phyloP scores from a whole-genome alignment of 164 flowering plant species.

The Euptelea pleiosperma region DNA sequence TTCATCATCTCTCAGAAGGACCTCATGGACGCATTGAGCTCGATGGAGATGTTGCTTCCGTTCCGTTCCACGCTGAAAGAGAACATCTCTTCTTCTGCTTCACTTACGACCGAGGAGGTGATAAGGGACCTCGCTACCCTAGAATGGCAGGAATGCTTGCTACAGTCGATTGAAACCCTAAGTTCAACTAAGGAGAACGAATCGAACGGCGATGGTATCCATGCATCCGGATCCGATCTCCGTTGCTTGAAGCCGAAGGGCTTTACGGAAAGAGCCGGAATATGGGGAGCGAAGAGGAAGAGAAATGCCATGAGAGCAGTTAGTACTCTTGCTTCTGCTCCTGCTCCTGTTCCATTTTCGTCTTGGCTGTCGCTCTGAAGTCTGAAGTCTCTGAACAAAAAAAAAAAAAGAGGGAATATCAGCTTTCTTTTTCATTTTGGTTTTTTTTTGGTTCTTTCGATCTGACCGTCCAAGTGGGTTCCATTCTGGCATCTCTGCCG shows the following conservation, averaged over 20 bases:
- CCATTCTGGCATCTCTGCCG: no score
- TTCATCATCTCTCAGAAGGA: conserved; percentile 7
- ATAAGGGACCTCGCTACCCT: conserved; percentile 13
- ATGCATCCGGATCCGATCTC: background rate
- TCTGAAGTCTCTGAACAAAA: no score
- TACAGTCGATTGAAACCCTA: conserved; percentile 16
- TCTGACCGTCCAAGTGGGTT: no score
- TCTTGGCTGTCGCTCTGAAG: no score
- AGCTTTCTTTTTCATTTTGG: no score
- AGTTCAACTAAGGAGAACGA: background rate
- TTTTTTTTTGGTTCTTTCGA: no score
- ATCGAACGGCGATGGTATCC: background rate
- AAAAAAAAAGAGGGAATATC: no score
- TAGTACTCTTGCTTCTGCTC: no score
- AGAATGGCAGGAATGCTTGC: conserved; percentile 23
- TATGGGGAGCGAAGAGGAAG: background rate
- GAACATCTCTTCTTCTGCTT: conserved; percentile 10
- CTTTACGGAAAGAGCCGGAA: background rate
- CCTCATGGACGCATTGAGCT: conserved; percentile 7
- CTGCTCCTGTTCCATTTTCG: no score
- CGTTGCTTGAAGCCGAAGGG: background rate
- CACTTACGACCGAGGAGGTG: conserved; percentile 18
- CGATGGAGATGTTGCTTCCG: conserved; percentile 4
- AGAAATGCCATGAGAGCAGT: background rate
- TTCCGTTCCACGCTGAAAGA: conserved; percentile 21